Base-by-base conservation (phyloP, 805 yeast species). In the Yarrowia divulgata region DNA sequence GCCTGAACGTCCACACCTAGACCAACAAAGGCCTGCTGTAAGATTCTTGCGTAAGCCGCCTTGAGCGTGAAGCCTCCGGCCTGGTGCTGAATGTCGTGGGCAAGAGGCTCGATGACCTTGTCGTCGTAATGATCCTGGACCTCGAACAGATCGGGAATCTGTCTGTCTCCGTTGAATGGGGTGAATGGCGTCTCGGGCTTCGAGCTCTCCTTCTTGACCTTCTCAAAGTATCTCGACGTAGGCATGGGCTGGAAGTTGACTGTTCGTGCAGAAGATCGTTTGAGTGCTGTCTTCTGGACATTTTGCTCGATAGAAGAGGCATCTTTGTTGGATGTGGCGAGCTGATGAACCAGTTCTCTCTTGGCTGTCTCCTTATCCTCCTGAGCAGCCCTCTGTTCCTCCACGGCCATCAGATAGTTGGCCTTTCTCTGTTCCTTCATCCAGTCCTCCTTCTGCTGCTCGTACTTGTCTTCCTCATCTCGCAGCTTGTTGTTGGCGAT, bases 161-260 rank as follows among this genome's bases (percentile, higher is more conserved):
- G 88, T 71, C 95, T 83, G 79, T 94, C 98, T 55, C 98, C 98
- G 75, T 89, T 88, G 79, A 94, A 94, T 9, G 98, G 98, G 12
- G 98, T 93, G 77, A 93, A 94, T 18, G 98, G 98, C 7, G 84
- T 80, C 16, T 76, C 73, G 29, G 73, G 71, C 55, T 71, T 77
- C 74, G 57, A 74, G 52, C 67, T 75, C 74, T 72, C 80, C 70
- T 80, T 84, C 71, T 83, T 85, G 55, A 87, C 79, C 72, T 86
- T 87, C 70, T 85, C 57, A 48, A 63, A 63, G 66, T 60, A 60
- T 29, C 68, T 45, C 9, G 68, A 49, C 4, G 55, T 63, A 23
- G 68, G 68, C 57, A 63, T 63, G 46, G 68, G 68, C 39, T 49
- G 68, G 39, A 63, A 63, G 57, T 48, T 49, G 35, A 63, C 84